Percentiles rank a stretch among this genome's conserved stretches.
Conservation (phyloP, 179 eudicot species). For the Carnegiea gigantea region DNA sequence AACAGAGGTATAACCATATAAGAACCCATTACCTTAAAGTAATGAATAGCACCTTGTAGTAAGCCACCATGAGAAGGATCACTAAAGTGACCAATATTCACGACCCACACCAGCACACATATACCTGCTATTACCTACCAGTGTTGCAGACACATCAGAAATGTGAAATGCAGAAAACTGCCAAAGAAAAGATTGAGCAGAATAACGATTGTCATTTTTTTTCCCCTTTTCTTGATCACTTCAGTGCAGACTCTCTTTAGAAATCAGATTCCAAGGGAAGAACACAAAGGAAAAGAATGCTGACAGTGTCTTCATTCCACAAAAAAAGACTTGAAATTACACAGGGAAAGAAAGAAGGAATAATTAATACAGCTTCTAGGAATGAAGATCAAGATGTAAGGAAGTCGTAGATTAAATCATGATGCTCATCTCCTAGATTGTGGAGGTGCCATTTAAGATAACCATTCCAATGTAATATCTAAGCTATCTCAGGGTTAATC, state of each 20-base stretch:
- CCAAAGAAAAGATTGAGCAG: slow-evolving; percentile 14
- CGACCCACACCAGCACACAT: slow-evolving; percentile 94
- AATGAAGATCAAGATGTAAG: neutral
- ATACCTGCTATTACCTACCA: slow-evolving; percentile 95
- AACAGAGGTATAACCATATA: neutral
- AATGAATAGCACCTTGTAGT: slow-evolving; percentile 92
- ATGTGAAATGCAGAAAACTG: neutral
- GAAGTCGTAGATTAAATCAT: neutral
- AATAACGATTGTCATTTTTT: neutral
- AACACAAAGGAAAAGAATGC: neutral
- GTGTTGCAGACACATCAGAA: slow-evolving; percentile 11
- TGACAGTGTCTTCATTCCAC: neutral
- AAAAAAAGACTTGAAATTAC: neutral
- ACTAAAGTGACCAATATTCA: slow-evolving; percentile 94
- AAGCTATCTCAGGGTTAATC: neutral
- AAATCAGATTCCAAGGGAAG: neutral
- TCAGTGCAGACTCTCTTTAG: neutral
- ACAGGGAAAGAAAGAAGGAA: neutral
- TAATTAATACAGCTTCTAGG: neutral
- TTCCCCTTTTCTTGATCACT: neutral
- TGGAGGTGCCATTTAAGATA: neutral
- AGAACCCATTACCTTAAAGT: slow-evolving; percentile 76
- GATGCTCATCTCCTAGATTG: neutral
- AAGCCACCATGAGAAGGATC: slow-evolving; percentile 99
- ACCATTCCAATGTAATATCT: neutral